Evolutionary conservation across 208 protist genomes (phyloP).

Genomic region (Leishmania martiniquensis): DNA sequence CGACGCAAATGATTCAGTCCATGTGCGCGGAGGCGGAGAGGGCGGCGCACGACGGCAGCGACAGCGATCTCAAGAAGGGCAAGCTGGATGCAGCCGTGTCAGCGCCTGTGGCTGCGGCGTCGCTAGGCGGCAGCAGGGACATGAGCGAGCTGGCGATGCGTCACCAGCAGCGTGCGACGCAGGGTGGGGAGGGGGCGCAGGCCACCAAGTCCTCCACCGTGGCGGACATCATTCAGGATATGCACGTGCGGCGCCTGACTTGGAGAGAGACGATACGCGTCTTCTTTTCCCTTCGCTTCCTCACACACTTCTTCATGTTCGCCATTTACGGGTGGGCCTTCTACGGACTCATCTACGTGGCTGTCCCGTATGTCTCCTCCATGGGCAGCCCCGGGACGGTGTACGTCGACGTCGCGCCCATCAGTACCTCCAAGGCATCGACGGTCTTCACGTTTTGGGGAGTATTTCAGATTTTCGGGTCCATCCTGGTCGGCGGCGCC

Average conservation of each 20-base stretch:
- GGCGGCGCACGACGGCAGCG: neutral
- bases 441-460: constrained; percentile 85
- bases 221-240: constrained; percentile 38
- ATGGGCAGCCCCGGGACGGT: constrained; percentile 72
- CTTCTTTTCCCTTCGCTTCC: constrained; percentile 55
- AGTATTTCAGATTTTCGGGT: constrained; percentile 73
- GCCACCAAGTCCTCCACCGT: neutral
- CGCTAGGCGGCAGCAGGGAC: neutral
- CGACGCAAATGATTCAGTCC: neutral
- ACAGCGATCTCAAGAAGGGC: neutral
- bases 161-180: neutral
- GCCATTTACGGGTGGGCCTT: constrained; percentile 81
- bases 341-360: constrained; percentile 77
- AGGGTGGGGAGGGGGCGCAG: neutral
- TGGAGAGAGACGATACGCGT: constrained; percentile 52
- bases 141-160: neutral
- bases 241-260: constrained; percentile 53
- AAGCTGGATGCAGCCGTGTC: neutral
- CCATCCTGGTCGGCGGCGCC: constrained; percentile 61
- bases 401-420: constrained; percentile 50
- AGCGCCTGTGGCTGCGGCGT: neutral
- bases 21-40: neutral
- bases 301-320: constrained; percentile 82
- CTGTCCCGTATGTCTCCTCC: constrained; percentile 80
- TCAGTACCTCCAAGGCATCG: constrained; percentile 60